Evolutionary conservation across 2,329 filamentous ascomycete genomes (phyloP), one percentile per base, ranked within the genome.

Genomic region (Colletotrichum sojae): DNA sequence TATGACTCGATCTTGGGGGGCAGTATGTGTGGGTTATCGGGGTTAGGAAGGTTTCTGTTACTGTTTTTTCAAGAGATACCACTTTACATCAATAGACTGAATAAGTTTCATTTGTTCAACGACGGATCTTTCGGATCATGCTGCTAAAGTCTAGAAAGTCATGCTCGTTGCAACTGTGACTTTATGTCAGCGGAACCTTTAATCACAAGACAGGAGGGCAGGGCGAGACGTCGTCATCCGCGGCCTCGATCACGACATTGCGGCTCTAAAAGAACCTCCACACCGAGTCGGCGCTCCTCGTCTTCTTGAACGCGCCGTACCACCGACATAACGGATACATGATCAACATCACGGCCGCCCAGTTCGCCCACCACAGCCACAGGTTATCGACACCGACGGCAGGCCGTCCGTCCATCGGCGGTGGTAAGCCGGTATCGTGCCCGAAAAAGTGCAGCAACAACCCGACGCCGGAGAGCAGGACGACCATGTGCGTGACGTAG

Each of bases 191-290:
- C 31, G 8, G 31, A 12, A 9, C 0, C 9, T 36, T 8, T 2
- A 36, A 36, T 9, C 1, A 36, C 1, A 10, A 10, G 3, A 36
- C 1, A 10, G 2, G 27, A 36, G 31, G 31, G 31, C 31, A 4
- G 6, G 6, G 25, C n/a, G 3, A 13, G 8, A 69, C 66, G 66
- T 48, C 66, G 66, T 31, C 55, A 66, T 54, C 22, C 22, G 8
- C 4, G 4, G 3, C 40, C n/a, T 12, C 31, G n/a, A 60, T 65
- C 55, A 57, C 66, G 62, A 59, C 66, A 66, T 59, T 2, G 5
- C 54, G 58, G 55, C 49, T 25, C 57, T 76, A 85, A 69, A 85
- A 85, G 69, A 85, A 82, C 6, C 83, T 77, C 83, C 83, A 85
- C 12, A 85, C 73, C 3, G 83, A 85, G 67, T 84, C 81, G 1